Base-by-base conservation (phyloP, 2,329 filamentous ascomycete genomes). In the Hymenoscyphus salicellus region DNA sequence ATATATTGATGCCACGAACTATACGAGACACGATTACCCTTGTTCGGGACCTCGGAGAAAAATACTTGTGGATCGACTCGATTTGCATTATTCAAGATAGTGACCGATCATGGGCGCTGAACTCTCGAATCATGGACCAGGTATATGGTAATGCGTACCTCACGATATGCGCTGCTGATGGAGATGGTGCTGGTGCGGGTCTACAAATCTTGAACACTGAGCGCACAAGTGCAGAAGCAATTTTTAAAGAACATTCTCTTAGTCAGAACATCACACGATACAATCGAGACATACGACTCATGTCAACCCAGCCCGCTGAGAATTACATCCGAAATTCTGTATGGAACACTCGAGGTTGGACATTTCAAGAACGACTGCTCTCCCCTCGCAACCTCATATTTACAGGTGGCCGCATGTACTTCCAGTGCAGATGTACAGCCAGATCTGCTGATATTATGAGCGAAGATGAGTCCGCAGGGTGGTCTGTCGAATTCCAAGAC, bases 401-500 rank as follows among this genome's bases (percentile, higher is more conserved):
- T 58, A 52, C 61, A 5, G 52, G 55, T 10, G 58, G 64, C 14
- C 62, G 59, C 16, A 58, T 66, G 16, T 62, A 56, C 26, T 66
- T 62, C n/a, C 61, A 64, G 28, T 68, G 66, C 28, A 60, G 58
- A n/a, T 56, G 20, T 26, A 32, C 59, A 14, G 58, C 41, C 26
- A 58, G 55, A 33, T 61, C 60, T 28, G 62, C 63, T 30, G 62
- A 68, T 61, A 58, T 66, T 14, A 67, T 72, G 23, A 65, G 72
- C 2, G 75, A 77, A 17, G 62, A 62, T 8, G 60, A 64, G 33
- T 69, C 66, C 5, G 66, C 63, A 26, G 69, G 67, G 7, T 77
- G 72, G 74, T 75, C 72, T 20, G 52, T 78, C 0, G 76, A 77
- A 14, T 59, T 77, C 0, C 74, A 76, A 16, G 46, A 75, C 20